Evolutionary conservation across 768 basidiomycete species (phyloP).

Genomic region (Bullera alba): DNA sequence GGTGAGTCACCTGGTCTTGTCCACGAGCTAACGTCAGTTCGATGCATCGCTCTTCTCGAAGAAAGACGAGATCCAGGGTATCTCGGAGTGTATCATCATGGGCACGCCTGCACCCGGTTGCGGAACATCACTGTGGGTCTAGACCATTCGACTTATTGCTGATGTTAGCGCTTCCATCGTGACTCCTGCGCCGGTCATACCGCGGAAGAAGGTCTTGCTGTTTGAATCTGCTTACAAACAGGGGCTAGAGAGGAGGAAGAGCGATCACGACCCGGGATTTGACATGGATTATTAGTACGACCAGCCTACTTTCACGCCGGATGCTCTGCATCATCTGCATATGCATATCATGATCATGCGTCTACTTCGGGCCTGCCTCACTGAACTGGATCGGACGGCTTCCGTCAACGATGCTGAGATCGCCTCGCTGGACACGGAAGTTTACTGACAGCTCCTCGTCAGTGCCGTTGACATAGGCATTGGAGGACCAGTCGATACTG

Average conservation of each 20-base stretch:
- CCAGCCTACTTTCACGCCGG: no score
- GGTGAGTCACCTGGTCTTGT: slow-evolving; percentile 20
- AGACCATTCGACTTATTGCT: slow-evolving; percentile 1
- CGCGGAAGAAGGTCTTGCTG: slow-evolving; percentile 38
- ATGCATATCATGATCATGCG: no score
- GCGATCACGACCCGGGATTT: background rate
- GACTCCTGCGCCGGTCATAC: slow-evolving; percentile 43
- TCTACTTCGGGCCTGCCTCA: no score
- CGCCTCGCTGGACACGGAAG: no score
- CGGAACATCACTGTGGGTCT: slow-evolving; percentile 77
- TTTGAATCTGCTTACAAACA: slow-evolving; percentile 46
- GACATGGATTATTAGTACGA: no score
- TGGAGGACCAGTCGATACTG: no score
- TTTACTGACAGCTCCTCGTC: no score
- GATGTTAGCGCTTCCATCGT: slow-evolving; percentile 46
- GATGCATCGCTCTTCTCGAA: slow-evolving; percentile 95
- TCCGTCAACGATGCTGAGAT: no score
- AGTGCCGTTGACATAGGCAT: no score
- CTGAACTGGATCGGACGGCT: no score
- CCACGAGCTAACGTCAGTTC: slow-evolving; percentile 50
- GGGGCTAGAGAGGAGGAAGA: slow-evolving; percentile 3
- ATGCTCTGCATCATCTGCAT: no score
- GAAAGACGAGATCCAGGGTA: slow-evolving; percentile 87
- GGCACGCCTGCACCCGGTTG: slow-evolving; percentile 90
- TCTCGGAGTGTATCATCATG: slow-evolving; percentile 99